Evolutionary conservation across 371 early-diverging fungal genomes (phyloP), one percentile per base, ranked within the genome.

Genomic region (Apophysomyces elegans): DNA sequence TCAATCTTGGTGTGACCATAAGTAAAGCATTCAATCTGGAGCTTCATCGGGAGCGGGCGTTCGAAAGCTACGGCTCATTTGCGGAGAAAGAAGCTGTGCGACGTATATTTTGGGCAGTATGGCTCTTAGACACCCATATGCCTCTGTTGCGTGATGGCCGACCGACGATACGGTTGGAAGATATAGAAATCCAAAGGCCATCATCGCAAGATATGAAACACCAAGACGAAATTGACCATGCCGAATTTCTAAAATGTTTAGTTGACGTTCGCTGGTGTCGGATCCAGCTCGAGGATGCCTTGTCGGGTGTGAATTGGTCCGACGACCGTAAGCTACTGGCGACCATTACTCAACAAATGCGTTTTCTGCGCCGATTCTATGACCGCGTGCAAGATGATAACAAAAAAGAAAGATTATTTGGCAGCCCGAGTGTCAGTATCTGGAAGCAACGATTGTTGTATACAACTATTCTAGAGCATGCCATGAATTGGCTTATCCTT

Each of bases 211-310:
- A 59, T 26, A 66, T 63, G 66, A 32, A 60, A 21, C 41, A 9
- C 0, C 56, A 63, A n/a, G 66, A 66, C 46, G 71, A 71, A 12
- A 47, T 64, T 0, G 61, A 46, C 8, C 66, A 71, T 36, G 56
- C 71, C 2, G 64, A 64, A 7, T 71, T 59, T 41, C 37, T 71
- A 5, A 59, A 59, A 14, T 41, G 46, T 36, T 45, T 71, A 5
- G 59, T 71, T 16, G 67, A 71, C 26, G 58, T 54, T n/a, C 71
- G 71, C 16, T 67, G 67, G 64, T 16, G 66, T 37, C 71, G 71
- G 5, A 59, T 64, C 8, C 59, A 71, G 35, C 18, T 71, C 4
- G 65, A 67, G 38, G 45, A 65, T 1, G 61, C 54, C 2, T 50
- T 50, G 54, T 50, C 54, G 9, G 54, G 16, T 21, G 21, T 50